Percentiles rank a stretch among this genome's conserved stretches.
Conservation (phyloP, 441 rosid species). For the Arabidopsis hybrid region DNA sequence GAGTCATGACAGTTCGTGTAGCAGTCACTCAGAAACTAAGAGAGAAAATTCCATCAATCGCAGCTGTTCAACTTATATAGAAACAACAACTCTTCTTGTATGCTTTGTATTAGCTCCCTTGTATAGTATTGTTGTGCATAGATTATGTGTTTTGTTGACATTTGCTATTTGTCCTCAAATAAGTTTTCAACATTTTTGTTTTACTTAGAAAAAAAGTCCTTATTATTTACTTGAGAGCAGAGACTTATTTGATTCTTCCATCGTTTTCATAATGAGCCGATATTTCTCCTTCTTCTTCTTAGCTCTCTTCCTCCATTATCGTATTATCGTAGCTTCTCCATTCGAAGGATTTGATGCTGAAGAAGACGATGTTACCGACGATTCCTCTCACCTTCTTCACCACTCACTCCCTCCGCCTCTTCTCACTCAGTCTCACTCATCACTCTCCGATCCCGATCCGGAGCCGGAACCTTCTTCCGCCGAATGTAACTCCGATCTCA, state of each 20-base stretch:
- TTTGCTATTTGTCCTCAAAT: not conserved
- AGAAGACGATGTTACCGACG: constrained; percentile 60
- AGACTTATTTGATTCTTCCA: too few relatives aligned
- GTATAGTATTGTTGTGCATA: constrained; percentile 23
- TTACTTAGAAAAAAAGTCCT: too few relatives aligned
- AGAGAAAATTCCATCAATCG: constrained; percentile 91
- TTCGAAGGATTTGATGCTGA: constrained; percentile 93
- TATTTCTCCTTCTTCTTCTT: constrained; percentile 23
- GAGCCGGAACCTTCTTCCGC: constrained; percentile 11
- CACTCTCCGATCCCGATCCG: constrained; percentile 32
- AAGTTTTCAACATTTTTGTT: not conserved
- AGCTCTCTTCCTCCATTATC: constrained; percentile 28
- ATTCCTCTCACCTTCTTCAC: constrained; percentile 50
- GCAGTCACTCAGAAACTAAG: constrained; percentile 89
- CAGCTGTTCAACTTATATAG: constrained; percentile 89
- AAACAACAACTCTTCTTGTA: not conserved
- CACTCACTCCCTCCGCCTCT: constrained; percentile 43
- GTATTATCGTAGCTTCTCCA: constrained; percentile 57
- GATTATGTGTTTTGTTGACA: not conserved
- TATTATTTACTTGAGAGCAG: too few relatives aligned
- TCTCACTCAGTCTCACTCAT: constrained; percentile 61
- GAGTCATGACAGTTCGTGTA: constrained; percentile 94
- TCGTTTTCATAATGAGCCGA: not conserved
- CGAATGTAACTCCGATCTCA: constrained; percentile 17
- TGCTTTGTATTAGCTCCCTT: constrained; percentile 25